Base-by-base conservation (phyloP, 2,329 filamentous ascomycete genomes). In the Xylaria sp. region DNA sequence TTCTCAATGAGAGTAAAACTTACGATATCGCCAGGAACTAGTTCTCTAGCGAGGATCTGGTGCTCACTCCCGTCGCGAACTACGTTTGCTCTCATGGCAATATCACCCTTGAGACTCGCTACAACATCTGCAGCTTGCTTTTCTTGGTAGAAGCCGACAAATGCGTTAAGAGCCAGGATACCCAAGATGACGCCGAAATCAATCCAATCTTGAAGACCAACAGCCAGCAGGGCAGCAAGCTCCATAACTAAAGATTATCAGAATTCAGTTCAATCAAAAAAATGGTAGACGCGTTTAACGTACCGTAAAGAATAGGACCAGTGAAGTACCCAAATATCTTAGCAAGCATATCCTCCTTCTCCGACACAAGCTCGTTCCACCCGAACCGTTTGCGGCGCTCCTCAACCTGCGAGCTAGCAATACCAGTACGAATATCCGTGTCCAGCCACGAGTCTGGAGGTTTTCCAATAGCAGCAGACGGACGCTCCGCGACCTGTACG, bases 121-220 rank as follows among this genome's bases (percentile, higher is more conserved):
- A 92, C 90, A 76, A 93, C 90, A 81, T 93, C 91, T 73, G 90
- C 91, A 75, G 91, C 91, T 81, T 93, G 90, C 84, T 93, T 93
- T 82, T 93, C 91, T 80, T 93, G 91, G 80, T 93, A 93, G 88
- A 90, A 93, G 84, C 91, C 91, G 79, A 93, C 91, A 72, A 90
- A 83, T 73, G 91, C 91, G 83, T 93, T 93, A 71, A 93, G 89
- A 78, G 90, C 75, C 65, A 93, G 83, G 80, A 93, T 93, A 84
- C 87, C 91, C 75, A 90, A 88, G 79, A 93, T 93, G 80, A 93
- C 90, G 86, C 90, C 90, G 74, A 93, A 87, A 83, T 93, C 91
- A 72, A 92, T 86, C 90, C 90, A 93, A 81, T 92, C 90, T 79
- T 87, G 86, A 72, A 93, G 89, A 87, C 90, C 91, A 78, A 89